Evolutionary conservation across 345 rosid species (phyloP), one percentile per base, ranked within the genome.

Genomic region (Hypericum perforatum): DNA sequence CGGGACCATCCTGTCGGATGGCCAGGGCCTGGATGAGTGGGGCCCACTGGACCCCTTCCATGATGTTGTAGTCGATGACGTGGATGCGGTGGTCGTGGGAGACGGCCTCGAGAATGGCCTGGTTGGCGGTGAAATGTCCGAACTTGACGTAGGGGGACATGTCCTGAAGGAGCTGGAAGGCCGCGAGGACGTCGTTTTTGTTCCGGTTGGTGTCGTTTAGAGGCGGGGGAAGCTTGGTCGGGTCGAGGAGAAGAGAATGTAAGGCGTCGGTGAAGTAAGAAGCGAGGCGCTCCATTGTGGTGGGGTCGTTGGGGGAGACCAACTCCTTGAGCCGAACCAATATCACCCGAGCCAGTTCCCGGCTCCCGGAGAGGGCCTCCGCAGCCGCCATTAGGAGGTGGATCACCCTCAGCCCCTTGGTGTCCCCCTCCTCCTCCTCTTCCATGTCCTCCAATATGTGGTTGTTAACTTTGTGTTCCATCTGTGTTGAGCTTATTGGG

Each of bases 31-130:
- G 96, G 85, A 91, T 82, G 50, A 91, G 54, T 8, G 96, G 79
- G 1, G 98, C 81, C 98, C 98, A 86, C 39, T 91, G 96, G 50
- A 79, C 71, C 22, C 98, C 98, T 60, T 91, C 96, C 76, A 74
- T 74, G 56, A 87, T 84, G 49, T 91, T 95, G n/a, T 82, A 82
- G 58, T 91, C 98, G 32, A 91, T 82, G n/a, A 91, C 74, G 61
- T 91, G 95, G 40, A 91, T 66, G 50, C 95, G 71, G 48, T 78
- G 61, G 32, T 82, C 82, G 10, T 65, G 69, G 10, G 71, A 43
- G 8, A 84, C 87, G 2, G 87, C 85, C 67, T 91, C 98, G 6
- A 86, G 53, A n/a, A 91, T 86, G 0, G 95, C 91, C 16, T 91
- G 98, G 48, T 86, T 91, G 53, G 92, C 92, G 0, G 96, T 86